Percentiles rank a stretch among this genome's conserved stretches.
Evolutionary conservation across 2,329 filamentous ascomycete species (phyloP).

Genomic region (Elsinoe ampelina): DNA sequence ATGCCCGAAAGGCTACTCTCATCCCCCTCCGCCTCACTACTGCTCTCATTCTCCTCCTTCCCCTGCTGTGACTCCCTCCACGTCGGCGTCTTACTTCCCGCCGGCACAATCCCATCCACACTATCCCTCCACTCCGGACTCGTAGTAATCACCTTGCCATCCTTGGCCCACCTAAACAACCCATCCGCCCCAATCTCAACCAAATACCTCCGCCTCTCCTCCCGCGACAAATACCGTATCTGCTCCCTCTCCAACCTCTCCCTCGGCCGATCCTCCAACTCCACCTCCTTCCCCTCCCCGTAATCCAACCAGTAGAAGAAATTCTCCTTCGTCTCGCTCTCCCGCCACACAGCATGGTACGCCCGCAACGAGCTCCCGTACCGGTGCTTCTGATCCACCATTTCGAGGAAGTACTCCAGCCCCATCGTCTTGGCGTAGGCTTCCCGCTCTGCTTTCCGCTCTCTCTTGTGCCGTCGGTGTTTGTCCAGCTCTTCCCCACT

Average conservation of each 20-base stretch:
- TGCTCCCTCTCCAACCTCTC: conserved; percentile 67
- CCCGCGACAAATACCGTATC: conserved; percentile 72
- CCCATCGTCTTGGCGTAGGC: conserved; percentile 71
- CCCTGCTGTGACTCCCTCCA: conserved; percentile 27
- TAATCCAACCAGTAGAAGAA: conserved; percentile 93
- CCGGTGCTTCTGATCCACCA: conserved; percentile 62
- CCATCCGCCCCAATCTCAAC: conserved; percentile 67
- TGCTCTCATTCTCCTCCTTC: conserved; percentile 16
- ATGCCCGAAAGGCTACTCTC: conserved; percentile 29
- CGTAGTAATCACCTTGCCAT: conserved; percentile 67
- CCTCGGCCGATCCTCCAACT: conserved; percentile 62
- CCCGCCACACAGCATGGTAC: conserved; percentile 81
- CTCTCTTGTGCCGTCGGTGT: conserved; percentile 31
- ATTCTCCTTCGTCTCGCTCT: conserved; percentile 65
- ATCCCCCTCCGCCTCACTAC: conserved; percentile 24
- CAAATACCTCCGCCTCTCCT: conserved; percentile 73
- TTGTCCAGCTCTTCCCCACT: conserved; percentile 27
- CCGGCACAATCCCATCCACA: conserved; percentile 50
- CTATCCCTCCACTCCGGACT: conserved; percentile 68
- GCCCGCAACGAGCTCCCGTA: conserved; percentile 74
- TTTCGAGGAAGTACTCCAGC: conserved; percentile 73
- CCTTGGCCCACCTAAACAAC: conserved; percentile 78
- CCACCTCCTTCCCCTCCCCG: conserved; percentile 62
- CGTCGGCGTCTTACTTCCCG: conserved; percentile 34
- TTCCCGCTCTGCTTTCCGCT: conserved; percentile 49